A percentile compares a stretch with the other conserved stretches of the same genome.
phyloP scores from a whole-genome alignment of 768 basidiomycete genomes.

The Tylopilus subfusipes region DNA sequence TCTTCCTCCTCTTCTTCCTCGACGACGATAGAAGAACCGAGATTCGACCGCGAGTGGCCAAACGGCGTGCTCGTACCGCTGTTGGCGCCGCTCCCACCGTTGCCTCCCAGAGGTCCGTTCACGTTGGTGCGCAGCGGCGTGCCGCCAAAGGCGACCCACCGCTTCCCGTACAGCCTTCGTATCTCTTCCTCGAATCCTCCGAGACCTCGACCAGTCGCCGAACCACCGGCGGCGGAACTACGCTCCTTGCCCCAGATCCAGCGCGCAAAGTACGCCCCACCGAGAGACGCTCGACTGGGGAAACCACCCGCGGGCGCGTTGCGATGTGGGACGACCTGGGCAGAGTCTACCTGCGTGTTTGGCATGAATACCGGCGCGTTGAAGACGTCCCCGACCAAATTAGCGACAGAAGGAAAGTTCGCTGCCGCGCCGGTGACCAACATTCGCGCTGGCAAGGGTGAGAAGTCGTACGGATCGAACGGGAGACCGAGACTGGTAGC shows the following conservation, averaged over 20 bases:
- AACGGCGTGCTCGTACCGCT: constrained; percentile 71
- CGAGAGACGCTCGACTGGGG: constrained; percentile 66
- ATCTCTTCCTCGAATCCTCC: constrained; percentile 81
- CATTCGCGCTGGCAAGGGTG: constrained; percentile 60
- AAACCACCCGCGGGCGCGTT: constrained; percentile 70
- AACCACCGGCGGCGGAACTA: constrained; percentile 25
- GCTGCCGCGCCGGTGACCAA: constrained; percentile 77
- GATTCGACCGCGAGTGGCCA: constrained; percentile 49
- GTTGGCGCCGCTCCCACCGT: constrained; percentile 48
- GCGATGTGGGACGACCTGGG: constrained; percentile 63
- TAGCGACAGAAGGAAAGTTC: constrained; percentile 79
- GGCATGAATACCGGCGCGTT: constrained; percentile 79
- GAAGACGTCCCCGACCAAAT: constrained; percentile 78
- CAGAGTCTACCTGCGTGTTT: constrained; percentile 70
- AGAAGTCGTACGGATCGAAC: constrained; percentile 77
- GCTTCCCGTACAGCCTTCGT: constrained; percentile 61
- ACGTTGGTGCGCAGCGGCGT: constrained; percentile 57
- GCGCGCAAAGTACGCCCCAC: constrained; percentile 74
- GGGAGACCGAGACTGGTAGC: constrained; percentile 53
- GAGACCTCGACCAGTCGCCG: constrained; percentile 37
- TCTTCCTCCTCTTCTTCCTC: constrained; percentile 80
- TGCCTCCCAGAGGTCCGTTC: constrained; percentile 36
- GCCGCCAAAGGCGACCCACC: constrained; percentile 69
- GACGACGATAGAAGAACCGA: constrained; percentile 50
- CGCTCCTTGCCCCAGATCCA: constrained; percentile 82